Evolutionary conservation across 164 flowering plant genomes (phyloP), one percentile per base, ranked within the genome.

Genomic region (Vitis riparia): DNA sequence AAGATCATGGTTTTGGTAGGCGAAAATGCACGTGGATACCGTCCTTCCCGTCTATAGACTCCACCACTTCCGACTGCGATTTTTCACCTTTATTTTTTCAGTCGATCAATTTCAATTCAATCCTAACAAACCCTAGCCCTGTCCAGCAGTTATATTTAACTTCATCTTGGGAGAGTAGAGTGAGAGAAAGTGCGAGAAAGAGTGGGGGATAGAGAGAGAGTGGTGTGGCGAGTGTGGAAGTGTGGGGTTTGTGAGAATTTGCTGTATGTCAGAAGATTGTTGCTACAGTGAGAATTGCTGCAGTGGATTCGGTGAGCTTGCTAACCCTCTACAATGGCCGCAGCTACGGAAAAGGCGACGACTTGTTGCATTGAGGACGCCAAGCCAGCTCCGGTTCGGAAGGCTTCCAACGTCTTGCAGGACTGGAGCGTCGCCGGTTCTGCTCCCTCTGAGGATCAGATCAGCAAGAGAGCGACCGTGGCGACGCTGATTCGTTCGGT

Each of bases 401-500:
- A 51, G 50, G 63, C 71, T 8, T 62, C 56, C 8, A 65, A 48
- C 10, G 58, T 60, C 8, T 44, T 74, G 71, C 65, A 49, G 11
- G 67, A 68, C 68, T 68, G 76, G 66, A 63, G 51, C 47, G 66
- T 65, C 55, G 55, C 75, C 23, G 48, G 19, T 1, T 52, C 65
- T 50, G 83, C 76, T 62, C 71, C 63, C 23, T 29, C 75, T 12
- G 82, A 75, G 51, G 82, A 84, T 70, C 82, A 64, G 69, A 55
- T 37, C 70, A 65, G 68, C 16, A 81, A 85, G 66, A 71, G 63
- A 55, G 70, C 71, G 1, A 55, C 87, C 14, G n/a, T 75, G 63
- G 73, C 88, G 23, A 62, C 83, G 49, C 48, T 91, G 83, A 81
- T 91, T 74, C 88, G 76, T 2, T 80, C 88, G 11, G 82, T 83